Base-by-base conservation (phyloP, 2,329 filamentous ascomycete species). In the Aspergillus novofumigatus region DNA sequence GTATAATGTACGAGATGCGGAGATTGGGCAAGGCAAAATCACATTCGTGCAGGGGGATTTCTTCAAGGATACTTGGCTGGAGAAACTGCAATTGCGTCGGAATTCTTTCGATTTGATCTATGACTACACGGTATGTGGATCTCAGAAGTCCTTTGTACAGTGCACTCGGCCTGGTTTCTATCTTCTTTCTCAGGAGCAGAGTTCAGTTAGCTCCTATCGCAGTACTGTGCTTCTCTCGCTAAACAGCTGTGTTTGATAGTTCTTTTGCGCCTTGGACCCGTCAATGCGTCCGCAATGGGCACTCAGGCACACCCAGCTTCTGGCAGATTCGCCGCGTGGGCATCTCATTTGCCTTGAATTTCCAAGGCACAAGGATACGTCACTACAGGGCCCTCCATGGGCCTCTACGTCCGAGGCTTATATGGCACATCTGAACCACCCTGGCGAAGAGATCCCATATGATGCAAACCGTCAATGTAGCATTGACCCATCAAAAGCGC, bases 301-400 rank as follows among this genome's bases (percentile, higher is more conserved):
- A 2, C 71, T 76, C 17, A 78, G 83, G 21, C 81, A 83, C 69
- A 77, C 77, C 4, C 73, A 81, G 54, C 75, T 87, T 7, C 78
- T 87, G 10, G 73, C 80, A 14, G 73, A 78, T 14, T 71, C 74
- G 1, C 72, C 71, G 3, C 59, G 59, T 2, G 83, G 83, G 5
- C 74, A 77, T 51, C 75, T 87, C 54, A 77, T 87, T 51, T 87
- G 85, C 73, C 81, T 96, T 59, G 91, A 96, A 70, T 95, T 89
- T 70, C 91, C 91, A 9, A 85, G 87, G 1, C 81, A 84, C 59
- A 94, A 92, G 71, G 80, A 84, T 45, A 81, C 87, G 9, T 78
- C 78, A 10, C 79, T 81, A 9, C 80, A 80, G 9, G 91, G 91
- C 0, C 91, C 91, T 11, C 91, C 91, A 1, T 92, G 84, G 80